Base-by-base conservation (phyloP, 1,284 basidiomycete genomes). In the Agroathelia rolfsii region DNA sequence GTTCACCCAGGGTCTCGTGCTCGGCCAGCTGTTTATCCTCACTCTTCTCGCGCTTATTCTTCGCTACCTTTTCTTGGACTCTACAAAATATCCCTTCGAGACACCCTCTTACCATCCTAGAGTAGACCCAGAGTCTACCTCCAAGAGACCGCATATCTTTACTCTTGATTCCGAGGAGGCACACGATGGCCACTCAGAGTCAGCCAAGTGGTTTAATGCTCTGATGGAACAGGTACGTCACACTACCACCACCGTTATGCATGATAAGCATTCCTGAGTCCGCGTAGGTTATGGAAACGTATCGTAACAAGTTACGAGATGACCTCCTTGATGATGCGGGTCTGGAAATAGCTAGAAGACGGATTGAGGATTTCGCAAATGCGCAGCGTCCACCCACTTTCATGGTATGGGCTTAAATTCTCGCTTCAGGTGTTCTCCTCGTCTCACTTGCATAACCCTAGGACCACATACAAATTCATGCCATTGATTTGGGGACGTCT, bases 21-120 rank as follows among this genome's bases (percentile, higher is more conserved):
- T 87, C 18, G 84, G 84, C 38, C 84, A 88, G 48, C 58, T 84
- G 20, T 86, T 83, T 20, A 76, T 88, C 41, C 61, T 87, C 31
- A 46, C 76, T 31, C 62, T 88, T 18, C 64, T 87, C 19, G 62
- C 60, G 22, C 59, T 84, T 42, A 64, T 87, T 42, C 71, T 88
- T 55, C 82, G 81, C 51, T 85, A 86, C 50, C 69, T 88, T 28
- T 87, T 87, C 53, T 69, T 88, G 42, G 78, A 85, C 46, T 70
- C 79, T 2, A 64, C 73, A 18, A 59, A 66, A 41, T 57, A 66
- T 41, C 64, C 67, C 0, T 65, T 69, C 45, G 66, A 71, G 40
- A 60, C 66, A 1, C 61, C 68, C 7, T 64, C 65, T 20, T 79
- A 74, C 52, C 75, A 72, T 44, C 69, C 73, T 6, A 64, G 66